A percentile compares a stretch with the other conserved stretches of the same genome.
phyloP scores from a whole-genome alignment of 768 basidiomycete genomes.

The Botryobasidium botryosum region DNA sequence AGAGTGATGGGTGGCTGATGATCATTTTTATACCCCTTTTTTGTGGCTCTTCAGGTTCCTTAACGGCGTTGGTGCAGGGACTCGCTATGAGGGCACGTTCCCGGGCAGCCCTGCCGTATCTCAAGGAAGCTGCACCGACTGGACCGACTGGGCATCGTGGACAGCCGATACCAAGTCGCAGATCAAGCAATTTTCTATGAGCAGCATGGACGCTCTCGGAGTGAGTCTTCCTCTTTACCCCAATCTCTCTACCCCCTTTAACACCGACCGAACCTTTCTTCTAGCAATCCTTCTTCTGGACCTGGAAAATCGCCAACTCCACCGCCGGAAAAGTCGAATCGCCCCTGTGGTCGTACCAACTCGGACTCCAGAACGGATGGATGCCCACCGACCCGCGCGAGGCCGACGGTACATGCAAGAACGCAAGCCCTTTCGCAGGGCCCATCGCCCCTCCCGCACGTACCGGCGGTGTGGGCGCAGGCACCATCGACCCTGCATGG shows the following conservation, averaged over 20 bases:
- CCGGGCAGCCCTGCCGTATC: slow-evolving; percentile 21
- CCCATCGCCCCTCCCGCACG: slow-evolving; percentile 28
- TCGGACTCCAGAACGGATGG: slow-evolving; percentile 84
- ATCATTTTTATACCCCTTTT: too few species aligned
- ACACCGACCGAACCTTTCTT: background rate
- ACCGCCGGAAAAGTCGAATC: slow-evolving; percentile 49
- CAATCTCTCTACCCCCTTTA: background rate
- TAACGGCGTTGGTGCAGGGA: slow-evolving; percentile 35
- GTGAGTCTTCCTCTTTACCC: too few species aligned
- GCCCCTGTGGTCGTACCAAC: slow-evolving; percentile 86
- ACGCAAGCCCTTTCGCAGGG: slow-evolving; percentile 28
- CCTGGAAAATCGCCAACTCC: slow-evolving; percentile 85
- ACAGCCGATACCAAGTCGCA: slow-evolving; percentile 38
- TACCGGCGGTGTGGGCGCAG: slow-evolving; percentile 53
- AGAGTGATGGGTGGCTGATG: too few species aligned
- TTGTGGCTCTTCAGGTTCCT: too few species aligned
- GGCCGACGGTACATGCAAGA: slow-evolving; percentile 49
- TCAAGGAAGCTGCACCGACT: slow-evolving; percentile 47
- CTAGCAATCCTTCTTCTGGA: slow-evolving; percentile 91
- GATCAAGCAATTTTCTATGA: slow-evolving; percentile 54
- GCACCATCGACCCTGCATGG: slow-evolving; percentile 39
- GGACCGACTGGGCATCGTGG: slow-evolving; percentile 64
- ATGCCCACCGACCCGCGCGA: slow-evolving; percentile 77
- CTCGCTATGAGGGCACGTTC: slow-evolving; percentile 82
- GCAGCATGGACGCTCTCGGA: slow-evolving; percentile 80